Base-by-base conservation (phyloP, 306 rosid genomes). In the Vigna radiata region DNA sequence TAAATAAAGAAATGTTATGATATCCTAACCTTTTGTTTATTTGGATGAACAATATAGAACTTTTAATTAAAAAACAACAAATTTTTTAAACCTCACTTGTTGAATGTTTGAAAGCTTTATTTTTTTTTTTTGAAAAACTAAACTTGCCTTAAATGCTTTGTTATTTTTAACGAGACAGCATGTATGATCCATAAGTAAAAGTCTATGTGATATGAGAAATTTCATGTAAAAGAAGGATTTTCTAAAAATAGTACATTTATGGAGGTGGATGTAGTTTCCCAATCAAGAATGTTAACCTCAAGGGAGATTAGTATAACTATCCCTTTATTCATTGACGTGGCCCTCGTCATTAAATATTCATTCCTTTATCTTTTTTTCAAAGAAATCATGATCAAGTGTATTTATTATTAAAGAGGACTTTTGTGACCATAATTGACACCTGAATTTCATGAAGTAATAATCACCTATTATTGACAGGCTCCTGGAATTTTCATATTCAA, bases 361-460 rank as follows among this genome's bases (percentile, higher is more conserved):
- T 48, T 62, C 21, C 15, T 1, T 65, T 41, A 39, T 41, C 70
- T 18, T 49, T 48, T 46, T 16, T 69, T 29, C n/a, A 17, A 43
- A 55, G 21, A 18, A 44, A 19, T 31, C 23, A 43, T 43, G 49
- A 46, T 56, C 59, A 14, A 8, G 8, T 44, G 66, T 39, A 17
- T 56, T 50, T 39, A 17, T 56, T 50, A 55, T 50, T 17, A 15
- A 37, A 5, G 37, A 37, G 66, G 25, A 61, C 37, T 33, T 69
- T 33, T 18, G 74, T 44, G 63, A 61, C 14, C 15, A 44, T 21
- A 21, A 21, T 3, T 44, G 46, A 41, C 61, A n/a, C 18, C 16
- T 68, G 62, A 72, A 68, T 43, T 76, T 69, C 48, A 23, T 37
- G 37, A 60, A 68, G 27, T 36, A 58, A 21, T 59, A 17, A 64